A percentile compares a stretch with the other conserved stretches of the same genome.
Evolutionary conservation across 148 eudicot species (phyloP).

Genomic region (Mesembryanthemum crystallinum): DNA sequence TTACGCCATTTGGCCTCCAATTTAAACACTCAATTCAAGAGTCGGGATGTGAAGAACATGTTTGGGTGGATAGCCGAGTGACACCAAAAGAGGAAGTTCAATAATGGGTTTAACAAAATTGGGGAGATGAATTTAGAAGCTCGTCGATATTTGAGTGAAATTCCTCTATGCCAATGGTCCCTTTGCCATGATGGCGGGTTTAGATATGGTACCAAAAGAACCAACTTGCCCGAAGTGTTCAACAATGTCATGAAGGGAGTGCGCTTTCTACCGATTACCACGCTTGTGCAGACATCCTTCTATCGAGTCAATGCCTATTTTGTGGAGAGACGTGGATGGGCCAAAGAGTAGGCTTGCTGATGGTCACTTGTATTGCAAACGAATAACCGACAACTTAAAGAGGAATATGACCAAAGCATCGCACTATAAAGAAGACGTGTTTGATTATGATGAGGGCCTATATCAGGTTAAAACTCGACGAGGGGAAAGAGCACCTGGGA

Average conservation of each 20-base stretch:
- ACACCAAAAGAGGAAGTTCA: neutral
- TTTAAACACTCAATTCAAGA: neutral
- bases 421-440: neutral
- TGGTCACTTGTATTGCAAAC: neutral
- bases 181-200: neutral
- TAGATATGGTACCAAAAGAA: neutral
- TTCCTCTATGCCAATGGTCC: conserved; percentile 2
- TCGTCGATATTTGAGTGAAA: neutral
- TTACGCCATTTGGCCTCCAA: conserved; percentile 5
- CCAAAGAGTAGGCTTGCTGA: neutral
- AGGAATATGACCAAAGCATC: neutral
- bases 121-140: neutral
- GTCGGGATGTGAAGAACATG: neutral
- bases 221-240: conserved; percentile 1
- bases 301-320: neutral
- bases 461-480: neutral
- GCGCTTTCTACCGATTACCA: neutral
- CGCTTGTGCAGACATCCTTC: neutral
- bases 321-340: neutral
- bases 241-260: neutral
- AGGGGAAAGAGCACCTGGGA: neutral
- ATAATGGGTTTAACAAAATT: neutral
- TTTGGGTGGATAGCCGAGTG: neutral
- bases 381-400: neutral
- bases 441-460: neutral